Conservation (phyloP, 306 rosid genomes). For the Lathyrus sativus region DNA sequence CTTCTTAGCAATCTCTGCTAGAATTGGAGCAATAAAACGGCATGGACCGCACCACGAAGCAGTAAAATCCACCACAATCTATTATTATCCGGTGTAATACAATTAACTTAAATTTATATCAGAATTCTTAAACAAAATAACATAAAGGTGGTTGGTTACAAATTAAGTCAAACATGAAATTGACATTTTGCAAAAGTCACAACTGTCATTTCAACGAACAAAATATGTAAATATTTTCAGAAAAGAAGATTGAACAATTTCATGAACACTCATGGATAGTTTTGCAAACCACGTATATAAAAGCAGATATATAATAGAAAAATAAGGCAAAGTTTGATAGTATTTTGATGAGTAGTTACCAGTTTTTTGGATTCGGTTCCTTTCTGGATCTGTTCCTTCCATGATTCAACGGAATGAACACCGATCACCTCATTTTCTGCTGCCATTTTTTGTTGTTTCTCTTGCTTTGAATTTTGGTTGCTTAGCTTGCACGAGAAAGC, state of each 20-base stretch:
- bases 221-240: not conserved
- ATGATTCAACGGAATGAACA: slow-evolving; percentile 46
- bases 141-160: slow-evolving; percentile 2
- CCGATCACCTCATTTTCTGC: slow-evolving; percentile 55
- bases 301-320: not conserved
- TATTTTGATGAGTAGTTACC: slow-evolving; percentile 20
- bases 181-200: not conserved
- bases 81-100: not conserved
- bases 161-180: not conserved
- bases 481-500: slow-evolving; percentile 4
- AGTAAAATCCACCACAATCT: slow-evolving; percentile 92
- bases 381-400: slow-evolving; percentile 55
- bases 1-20: slow-evolving; percentile 63
- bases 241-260: not conserved
- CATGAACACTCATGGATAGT: not conserved
- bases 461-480: slow-evolving; percentile 18
- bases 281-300: not conserved
- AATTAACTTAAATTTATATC: not conserved
- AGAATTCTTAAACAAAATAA: not conserved
- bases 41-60: slow-evolving; percentile 95
- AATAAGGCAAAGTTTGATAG: not conserved
- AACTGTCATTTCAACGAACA: not conserved
- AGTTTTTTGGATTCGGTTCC: slow-evolving; percentile 58
- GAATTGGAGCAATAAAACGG: slow-evolving; percentile 70
- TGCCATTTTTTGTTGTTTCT: slow-evolving; percentile 17